Evolutionary conservation across 352 stramenopile species (phyloP), one percentile per base, ranked within the genome.

Genomic region (Phytopythium ostracodes): DNA sequence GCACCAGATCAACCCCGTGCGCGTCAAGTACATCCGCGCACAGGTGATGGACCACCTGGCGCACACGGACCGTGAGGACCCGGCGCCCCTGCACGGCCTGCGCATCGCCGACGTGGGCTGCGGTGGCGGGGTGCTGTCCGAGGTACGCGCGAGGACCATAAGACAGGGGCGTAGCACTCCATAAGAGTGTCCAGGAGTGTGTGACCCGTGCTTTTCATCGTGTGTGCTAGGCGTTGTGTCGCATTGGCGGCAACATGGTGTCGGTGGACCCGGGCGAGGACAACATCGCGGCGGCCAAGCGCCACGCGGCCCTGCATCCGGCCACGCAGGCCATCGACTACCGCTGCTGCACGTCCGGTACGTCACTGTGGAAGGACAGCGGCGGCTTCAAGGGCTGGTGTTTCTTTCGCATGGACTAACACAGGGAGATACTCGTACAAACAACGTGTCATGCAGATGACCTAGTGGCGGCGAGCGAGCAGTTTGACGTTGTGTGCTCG

Each of bases 401-500:
- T n/a, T n/a, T n/a, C n/a, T n/a, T n/a, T n/a, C n/a, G n/a, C n/a
- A n/a, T n/a, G n/a, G n/a, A n/a, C n/a, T n/a, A n/a, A n/a, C n/a
- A n/a, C n/a, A n/a, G n/a, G n/a, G n/a, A n/a, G n/a, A n/a, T n/a
- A n/a, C n/a, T n/a, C n/a, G 44, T 17, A 29, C 57, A 47, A 24
- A 57, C 29, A 24, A 29, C 11, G 43, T 33, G 27, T 17, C 18
- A 17, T 60, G 20, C 54, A 90, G 87, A 95, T 59, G 84, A 91
- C 50, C 63, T 95, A 20, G 83, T 92, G 55, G 67, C 64, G 18
- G 71, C 88, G 18, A 72, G 73, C 57, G 84, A 92, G 57, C 68
- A 84, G 51, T 94, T 93, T 35, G 83, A 95, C 56, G 68, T 95
- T n/a, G 84, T 95, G 35, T 95, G 84, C 56, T 92, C 87, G 50